Conservation (phyloP, 495 filamentous ascomycete genomes). For the Evernia prunastri region DNA sequence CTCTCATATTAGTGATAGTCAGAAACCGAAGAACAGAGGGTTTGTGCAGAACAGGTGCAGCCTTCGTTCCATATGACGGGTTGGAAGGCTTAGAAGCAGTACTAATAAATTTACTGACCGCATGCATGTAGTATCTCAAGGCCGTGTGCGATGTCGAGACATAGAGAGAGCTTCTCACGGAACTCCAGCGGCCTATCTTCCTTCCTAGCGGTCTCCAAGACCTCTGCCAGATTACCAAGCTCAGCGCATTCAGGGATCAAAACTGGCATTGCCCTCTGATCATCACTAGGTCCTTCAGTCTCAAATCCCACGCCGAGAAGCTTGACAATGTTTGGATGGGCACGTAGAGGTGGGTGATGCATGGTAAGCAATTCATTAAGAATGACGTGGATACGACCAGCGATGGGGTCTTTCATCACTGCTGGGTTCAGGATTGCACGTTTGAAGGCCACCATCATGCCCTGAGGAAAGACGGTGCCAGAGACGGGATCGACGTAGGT, state of each 20-base stretch:
- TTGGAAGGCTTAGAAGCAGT: background rate
- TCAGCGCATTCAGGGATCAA: slow-evolving; percentile 29
- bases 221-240: slow-evolving; percentile 29
- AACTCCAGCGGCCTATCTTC: slow-evolving; percentile 27
- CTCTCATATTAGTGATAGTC: background rate
- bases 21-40: background rate
- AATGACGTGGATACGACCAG: slow-evolving; percentile 21
- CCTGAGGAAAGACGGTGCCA: slow-evolving; percentile 23
- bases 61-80: background rate
- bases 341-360: slow-evolving; percentile 26
- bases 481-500: slow-evolving; percentile 25
- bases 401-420: slow-evolving; percentile 21
- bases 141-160: slow-evolving; percentile 29
- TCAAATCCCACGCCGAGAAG: slow-evolving; percentile 30
- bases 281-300: slow-evolving; percentile 24
- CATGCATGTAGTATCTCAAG: slow-evolving; percentile 31
- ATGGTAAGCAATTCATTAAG: slow-evolving; percentile 29
- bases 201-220: slow-evolving; percentile 28
- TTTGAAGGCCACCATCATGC: slow-evolving; percentile 27
- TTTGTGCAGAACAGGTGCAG: background rate
- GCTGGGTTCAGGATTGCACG: slow-evolving; percentile 22
- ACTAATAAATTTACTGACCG: slow-evolving; percentile 18
- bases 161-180: slow-evolving; percentile 27
- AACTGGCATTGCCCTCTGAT: slow-evolving; percentile 27
- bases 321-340: slow-evolving; percentile 30